phyloP scores from a whole-genome alignment of 2,329 filamentous ascomycete species.

The Didymella pinodella region DNA sequence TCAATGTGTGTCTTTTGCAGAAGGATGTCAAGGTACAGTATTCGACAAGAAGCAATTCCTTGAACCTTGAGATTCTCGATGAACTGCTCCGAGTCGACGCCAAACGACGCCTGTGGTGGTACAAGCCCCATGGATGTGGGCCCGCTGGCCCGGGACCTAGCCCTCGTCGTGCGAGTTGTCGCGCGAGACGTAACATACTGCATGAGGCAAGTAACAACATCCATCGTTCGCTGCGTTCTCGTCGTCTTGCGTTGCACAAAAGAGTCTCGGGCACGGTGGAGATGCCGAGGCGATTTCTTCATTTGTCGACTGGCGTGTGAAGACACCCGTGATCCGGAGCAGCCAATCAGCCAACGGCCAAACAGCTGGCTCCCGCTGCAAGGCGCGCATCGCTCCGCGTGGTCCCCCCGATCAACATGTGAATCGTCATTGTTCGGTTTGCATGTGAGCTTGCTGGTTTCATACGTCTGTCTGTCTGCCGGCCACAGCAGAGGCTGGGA shows the following conservation, averaged over 20 bases:
- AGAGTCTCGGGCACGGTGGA: background rate
- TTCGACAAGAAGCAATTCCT: background rate
- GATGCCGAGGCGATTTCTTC: constrained; percentile 13
- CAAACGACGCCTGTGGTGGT: background rate
- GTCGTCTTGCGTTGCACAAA: background rate
- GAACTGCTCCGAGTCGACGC: background rate
- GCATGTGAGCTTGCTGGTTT: constrained; percentile 17
- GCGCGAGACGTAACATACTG: constrained; percentile 6
- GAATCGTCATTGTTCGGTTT: constrained; percentile 21
- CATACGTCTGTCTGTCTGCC: background rate
- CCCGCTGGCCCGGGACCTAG: constrained; percentile 8
- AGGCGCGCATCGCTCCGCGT: constrained; percentile 26
- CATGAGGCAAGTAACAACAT: constrained; percentile 4
- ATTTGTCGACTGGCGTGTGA: background rate
- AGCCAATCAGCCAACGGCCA: constrained; percentile 22
- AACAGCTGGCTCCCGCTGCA: constrained; percentile 24
- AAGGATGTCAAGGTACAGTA: background rate
- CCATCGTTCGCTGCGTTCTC: background rate
- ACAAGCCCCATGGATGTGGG: background rate
- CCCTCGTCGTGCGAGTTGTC: background rate
- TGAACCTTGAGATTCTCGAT: background rate
- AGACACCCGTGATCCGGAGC: constrained; percentile 2
- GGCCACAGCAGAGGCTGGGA: background rate
- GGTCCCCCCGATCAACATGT: constrained; percentile 26
- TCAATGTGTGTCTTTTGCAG: background rate